These are phyloP conservation scores for Rosa rugosa DNA, from an alignment of 306 rosid species.

Conservation along the genomic window DNA sequence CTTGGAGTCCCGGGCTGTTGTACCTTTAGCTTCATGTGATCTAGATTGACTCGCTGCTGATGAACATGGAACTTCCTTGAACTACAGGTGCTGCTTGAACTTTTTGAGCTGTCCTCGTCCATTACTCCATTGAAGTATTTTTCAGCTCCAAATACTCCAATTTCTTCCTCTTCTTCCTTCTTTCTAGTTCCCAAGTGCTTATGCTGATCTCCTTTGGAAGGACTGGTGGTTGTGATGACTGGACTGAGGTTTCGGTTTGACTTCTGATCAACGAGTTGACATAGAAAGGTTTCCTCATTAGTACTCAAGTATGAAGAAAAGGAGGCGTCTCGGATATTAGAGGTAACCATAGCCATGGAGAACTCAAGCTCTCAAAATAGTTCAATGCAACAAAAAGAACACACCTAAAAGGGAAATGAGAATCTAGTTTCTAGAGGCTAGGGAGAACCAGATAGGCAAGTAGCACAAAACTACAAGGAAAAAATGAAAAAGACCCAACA, in stretches of 20 bases:
- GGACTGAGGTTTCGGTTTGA: conserved; percentile 31
- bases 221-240: conserved; percentile 16
- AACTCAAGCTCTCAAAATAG: neutral
- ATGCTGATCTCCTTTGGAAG: conserved; percentile 26
- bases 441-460: conserved; percentile 22
- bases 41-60: conserved; percentile 1
- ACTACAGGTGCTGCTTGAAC: conserved; percentile 30
- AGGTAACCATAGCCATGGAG: conserved; percentile 44
- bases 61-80: neutral
- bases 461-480: conserved; percentile 36
- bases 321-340: conserved; percentile 41
- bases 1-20: conserved; percentile 59
- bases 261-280: conserved; percentile 26
- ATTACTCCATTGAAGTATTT: conserved; percentile 86
- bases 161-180: conserved; percentile 71
- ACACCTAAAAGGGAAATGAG: conserved; percentile 19
- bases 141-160: conserved; percentile 81
- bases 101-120: conserved; percentile 33
- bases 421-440: conserved; percentile 21
- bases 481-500: conserved; percentile 36
- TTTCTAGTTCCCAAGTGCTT: conserved; percentile 29
- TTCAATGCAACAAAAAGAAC: conserved; percentile 1
- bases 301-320: conserved; percentile 54
- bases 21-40: conserved; percentile 27
- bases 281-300: conserved; percentile 29